A percentile compares a stretch with the other conserved stretches of the same genome.
These are phyloP conservation scores for Exsudoporus frostii DNA, from an alignment of 768 basidiomycete genomes.

Conservation along the genomic window DNA sequence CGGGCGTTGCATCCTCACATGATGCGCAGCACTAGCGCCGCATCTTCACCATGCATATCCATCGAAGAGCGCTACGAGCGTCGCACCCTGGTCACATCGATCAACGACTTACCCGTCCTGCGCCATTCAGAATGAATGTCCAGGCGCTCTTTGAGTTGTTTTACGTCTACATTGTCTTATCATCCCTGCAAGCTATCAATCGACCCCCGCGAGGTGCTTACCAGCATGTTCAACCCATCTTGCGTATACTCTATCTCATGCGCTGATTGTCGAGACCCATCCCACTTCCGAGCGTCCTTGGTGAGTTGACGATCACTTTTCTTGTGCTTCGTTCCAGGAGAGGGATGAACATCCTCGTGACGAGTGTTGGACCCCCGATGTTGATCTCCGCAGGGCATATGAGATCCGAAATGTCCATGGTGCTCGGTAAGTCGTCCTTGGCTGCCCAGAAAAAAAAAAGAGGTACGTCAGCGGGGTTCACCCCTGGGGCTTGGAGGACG, in stretches of 20 bases:
- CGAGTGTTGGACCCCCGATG: constrained; percentile 33
- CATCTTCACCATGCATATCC: constrained; percentile 33
- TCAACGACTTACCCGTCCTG: constrained; percentile 28
- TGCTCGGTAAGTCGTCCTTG: constrained; percentile 26
- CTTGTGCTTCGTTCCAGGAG: constrained; percentile 30
- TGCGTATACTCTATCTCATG: constrained; percentile 34
- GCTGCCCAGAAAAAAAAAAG: constrained; percentile 9
- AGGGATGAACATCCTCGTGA: constrained; percentile 32
- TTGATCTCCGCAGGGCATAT: constrained; percentile 26
- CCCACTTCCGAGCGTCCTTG: constrained; percentile 33
- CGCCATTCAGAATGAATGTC: constrained; percentile 38
- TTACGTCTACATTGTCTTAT: constrained; percentile 28
- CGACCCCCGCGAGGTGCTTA: constrained; percentile 27
- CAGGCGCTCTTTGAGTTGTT: constrained; percentile 32
- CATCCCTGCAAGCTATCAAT: constrained; percentile 19
- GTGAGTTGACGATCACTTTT: constrained; percentile 33
- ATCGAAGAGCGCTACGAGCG: neutral
- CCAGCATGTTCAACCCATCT: constrained; percentile 20
- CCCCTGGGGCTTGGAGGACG: constrained; percentile 7
- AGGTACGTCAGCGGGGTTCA: neutral
- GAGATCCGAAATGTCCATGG: constrained; percentile 18
- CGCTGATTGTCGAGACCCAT: constrained; percentile 26
- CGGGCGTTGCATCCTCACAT: no score
- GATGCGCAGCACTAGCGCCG: no score
- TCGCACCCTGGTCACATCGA: neutral